A percentile compares a stretch with the other conserved stretches of the same genome.
phyloP scores from a whole-genome alignment of 2,329 filamentous ascomycete genomes.

The Emericellopsis cladophorae region DNA sequence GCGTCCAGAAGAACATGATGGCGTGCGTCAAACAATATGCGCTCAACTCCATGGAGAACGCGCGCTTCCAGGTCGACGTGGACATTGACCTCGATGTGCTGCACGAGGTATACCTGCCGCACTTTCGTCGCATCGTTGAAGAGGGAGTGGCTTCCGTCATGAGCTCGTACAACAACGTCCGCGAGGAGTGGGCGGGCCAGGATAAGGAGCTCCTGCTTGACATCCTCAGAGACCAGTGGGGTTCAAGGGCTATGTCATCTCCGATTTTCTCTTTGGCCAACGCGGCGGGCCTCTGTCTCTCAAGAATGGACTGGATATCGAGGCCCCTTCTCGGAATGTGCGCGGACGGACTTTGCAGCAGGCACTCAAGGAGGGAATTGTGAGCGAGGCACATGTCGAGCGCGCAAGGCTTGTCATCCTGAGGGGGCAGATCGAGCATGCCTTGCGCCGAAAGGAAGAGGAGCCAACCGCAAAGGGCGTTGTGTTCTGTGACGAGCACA shows the following conservation, averaged over 20 bases:
- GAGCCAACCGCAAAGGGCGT: background rate
- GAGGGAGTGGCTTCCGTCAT: background rate
- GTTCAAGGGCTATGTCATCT: conserved; percentile 8
- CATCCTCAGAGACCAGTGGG: conserved; percentile 8
- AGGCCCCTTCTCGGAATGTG: conserved; percentile 8
- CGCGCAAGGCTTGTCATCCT: conserved; percentile 4
- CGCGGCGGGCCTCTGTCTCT: conserved; percentile 6
- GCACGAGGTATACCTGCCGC: conserved; percentile 9
- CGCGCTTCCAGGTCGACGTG: conserved; percentile 9
- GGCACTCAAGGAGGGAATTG: background rate
- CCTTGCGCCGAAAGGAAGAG: background rate
- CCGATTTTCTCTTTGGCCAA: conserved; percentile 8
- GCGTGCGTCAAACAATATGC: conserved; percentile 10
- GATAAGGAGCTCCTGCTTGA: conserved; percentile 6
- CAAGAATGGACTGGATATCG: conserved; percentile 9
- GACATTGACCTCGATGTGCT: conserved; percentile 6
- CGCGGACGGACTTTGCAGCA: background rate
- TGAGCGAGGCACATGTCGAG: conserved; percentile 2
- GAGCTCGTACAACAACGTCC: conserved; percentile 7
- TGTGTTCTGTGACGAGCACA: conserved; percentile 8
- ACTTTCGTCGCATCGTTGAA: conserved; percentile 4
- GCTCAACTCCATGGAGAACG: conserved; percentile 11
- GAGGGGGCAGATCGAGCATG: conserved; percentile 3
- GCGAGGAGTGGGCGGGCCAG: conserved; percentile 8
- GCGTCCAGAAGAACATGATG: conserved; percentile 10